Evolutionary conservation across 441 rosid species (phyloP).

Genomic region (Erysimum pusillum): DNA sequence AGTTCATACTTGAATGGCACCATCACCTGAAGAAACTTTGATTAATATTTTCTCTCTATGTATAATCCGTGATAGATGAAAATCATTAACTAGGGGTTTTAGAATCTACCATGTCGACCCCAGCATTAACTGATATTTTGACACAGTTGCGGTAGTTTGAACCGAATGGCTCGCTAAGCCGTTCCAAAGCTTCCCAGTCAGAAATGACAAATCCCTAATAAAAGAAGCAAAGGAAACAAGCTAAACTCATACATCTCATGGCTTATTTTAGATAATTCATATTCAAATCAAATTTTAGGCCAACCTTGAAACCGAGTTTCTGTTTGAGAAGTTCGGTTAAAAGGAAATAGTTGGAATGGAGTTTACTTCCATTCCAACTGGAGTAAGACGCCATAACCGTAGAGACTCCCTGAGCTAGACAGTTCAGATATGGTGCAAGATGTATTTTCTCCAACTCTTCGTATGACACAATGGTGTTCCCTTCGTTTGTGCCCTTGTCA

Average conservation of each 20-base stretch:
- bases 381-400: conserved; percentile 86
- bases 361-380: conserved; percentile 72
- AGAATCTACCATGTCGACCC: conserved; percentile 77
- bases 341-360: conserved; percentile 69
- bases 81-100: not conserved
- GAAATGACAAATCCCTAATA: conserved; percentile 79
- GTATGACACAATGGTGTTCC: conserved; percentile 61
- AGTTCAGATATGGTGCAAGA: conserved; percentile 74
- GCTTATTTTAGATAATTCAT: not conserved
- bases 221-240: conserved; percentile 5
- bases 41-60: not conserved
- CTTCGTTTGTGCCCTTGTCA: conserved; percentile 67
- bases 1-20: conserved; percentile 61
- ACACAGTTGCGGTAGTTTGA: conserved; percentile 65
- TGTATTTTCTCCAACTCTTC: conserved; percentile 75
- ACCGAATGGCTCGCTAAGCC: conserved; percentile 63
- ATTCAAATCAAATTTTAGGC: not conserved
- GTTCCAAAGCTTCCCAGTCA: conserved; percentile 84
- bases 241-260: not conserved
- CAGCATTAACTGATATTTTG: conserved; percentile 74
- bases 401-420: conserved; percentile 73
- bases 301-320: conserved; percentile 77
- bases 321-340: conserved; percentile 75
- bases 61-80: not conserved
- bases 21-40: conserved; percentile 61